Evolutionary conservation across 768 basidiomycete genomes (phyloP).

Genomic region (Clitopilus passeckerianus): DNA sequence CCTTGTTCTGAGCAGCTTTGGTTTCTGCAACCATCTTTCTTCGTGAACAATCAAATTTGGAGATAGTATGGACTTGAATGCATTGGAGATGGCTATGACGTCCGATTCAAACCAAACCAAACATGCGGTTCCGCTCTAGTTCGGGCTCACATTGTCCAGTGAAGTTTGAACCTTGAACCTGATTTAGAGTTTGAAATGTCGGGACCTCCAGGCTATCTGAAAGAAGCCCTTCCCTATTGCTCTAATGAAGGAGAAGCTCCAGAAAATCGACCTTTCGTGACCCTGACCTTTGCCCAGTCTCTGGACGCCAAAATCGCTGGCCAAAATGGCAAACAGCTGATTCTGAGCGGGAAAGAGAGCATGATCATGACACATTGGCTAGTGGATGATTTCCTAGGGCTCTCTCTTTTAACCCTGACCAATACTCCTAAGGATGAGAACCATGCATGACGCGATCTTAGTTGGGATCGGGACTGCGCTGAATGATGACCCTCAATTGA

Average conservation of each 20-base stretch:
- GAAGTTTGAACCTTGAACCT: background rate
- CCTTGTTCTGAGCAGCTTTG: background rate
- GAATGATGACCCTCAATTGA: slow-evolving; percentile 93
- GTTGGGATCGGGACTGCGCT: slow-evolving; percentile 87
- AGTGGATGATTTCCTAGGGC: slow-evolving; percentile 25
- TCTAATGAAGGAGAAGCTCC: slow-evolving; percentile 2
- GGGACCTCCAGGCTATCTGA: slow-evolving; percentile 19
- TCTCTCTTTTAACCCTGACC: background rate
- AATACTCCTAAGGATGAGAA: slow-evolving; percentile 62
- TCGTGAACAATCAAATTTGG: background rate
- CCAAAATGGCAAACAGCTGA: slow-evolving; percentile 63
- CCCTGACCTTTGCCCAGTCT: slow-evolving; percentile 82
- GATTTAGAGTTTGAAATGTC: background rate
- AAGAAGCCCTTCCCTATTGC: slow-evolving; percentile 17
- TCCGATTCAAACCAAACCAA: slow-evolving; percentile 5
- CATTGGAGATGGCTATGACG: background rate
- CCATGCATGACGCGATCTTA: slow-evolving; percentile 90
- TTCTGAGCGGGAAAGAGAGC: slow-evolving; percentile 80
- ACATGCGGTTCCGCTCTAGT: background rate
- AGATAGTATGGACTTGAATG: background rate
- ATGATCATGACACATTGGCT: slow-evolving; percentile 92
- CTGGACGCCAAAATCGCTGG: slow-evolving; percentile 88
- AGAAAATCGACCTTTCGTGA: slow-evolving; percentile 52
- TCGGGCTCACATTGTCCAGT: too few relatives aligned
- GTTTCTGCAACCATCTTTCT: slow-evolving; percentile 7